Conservation (phyloP, 495 filamentous ascomycete genomes). For the Bombardia bombarda region DNA sequence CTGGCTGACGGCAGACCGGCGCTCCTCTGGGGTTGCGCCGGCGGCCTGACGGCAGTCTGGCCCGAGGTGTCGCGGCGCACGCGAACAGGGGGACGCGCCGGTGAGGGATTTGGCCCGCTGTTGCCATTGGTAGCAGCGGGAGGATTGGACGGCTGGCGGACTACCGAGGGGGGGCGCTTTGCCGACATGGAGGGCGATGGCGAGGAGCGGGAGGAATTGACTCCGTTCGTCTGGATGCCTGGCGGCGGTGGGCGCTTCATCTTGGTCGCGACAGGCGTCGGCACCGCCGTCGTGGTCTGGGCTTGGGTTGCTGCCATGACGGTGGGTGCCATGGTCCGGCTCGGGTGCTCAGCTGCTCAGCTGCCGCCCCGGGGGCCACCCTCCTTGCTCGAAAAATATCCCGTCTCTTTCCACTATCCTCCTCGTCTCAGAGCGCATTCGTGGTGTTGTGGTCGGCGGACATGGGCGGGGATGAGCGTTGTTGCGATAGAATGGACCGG, state of each 20-base stretch:
- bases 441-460: no score
- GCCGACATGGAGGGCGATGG: slow-evolving; percentile 59
- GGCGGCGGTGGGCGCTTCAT: slow-evolving; percentile 68
- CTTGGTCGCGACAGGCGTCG: slow-evolving; percentile 52
- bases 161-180: slow-evolving; percentile 47
- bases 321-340: slow-evolving; percentile 36
- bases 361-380: slow-evolving; percentile 4
- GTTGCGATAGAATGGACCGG: no score
- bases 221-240: slow-evolving; percentile 60
- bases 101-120: slow-evolving; percentile 28
- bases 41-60: slow-evolving; percentile 27
- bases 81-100: slow-evolving; percentile 45
- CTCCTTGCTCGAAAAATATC: not conserved
- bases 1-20: slow-evolving; percentile 36
- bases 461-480: no score
- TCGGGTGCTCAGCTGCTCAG: no score
- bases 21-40: no score
- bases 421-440: no score
- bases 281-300: slow-evolving; percentile 33
- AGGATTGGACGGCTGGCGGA: slow-evolving; percentile 29
- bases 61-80: slow-evolving; percentile 37
- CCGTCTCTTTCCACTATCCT: not conserved
- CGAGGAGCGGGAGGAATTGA: slow-evolving; percentile 53
- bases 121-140: slow-evolving; percentile 24
- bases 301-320: slow-evolving; percentile 15